A percentile compares a stretch with the other conserved stretches of the same genome.
Evolutionary conservation across 306 rosid species (phyloP).

Genomic region (Cajanus cajan): DNA sequence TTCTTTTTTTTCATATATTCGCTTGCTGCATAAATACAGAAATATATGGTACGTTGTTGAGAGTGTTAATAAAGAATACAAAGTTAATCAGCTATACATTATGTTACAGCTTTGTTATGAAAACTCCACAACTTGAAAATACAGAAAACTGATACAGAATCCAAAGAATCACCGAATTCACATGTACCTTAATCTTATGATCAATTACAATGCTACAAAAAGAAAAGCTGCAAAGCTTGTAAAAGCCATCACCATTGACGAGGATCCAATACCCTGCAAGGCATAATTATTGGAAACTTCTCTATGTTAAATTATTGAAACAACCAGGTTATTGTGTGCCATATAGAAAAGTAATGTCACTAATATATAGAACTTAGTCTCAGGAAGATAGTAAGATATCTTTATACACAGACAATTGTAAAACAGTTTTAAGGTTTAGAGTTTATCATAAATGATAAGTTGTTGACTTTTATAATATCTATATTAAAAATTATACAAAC

Average conservation of each 20-base stretch:
- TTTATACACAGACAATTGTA: too few relatives aligned
- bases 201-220: constrained; percentile 35
- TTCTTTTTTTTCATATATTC: not conserved
- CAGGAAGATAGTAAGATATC: too few relatives aligned
- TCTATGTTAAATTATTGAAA: not conserved
- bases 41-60: not conserved
- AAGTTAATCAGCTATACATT: constrained; percentile 17
- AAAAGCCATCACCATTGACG: constrained; percentile 42
- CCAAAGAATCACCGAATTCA: constrained; percentile 14
- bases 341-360: not conserved
- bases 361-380: too few relatives aligned
- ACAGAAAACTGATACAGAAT: constrained; percentile 30
- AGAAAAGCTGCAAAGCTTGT: constrained; percentile 51
- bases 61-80: not conserved
- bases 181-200: not conserved
- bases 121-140: constrained; percentile 8
- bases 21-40: not conserved
- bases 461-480: too few relatives aligned
- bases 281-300: not conserved
- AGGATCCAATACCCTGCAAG: constrained; percentile 55
- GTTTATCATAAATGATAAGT: too few relatives aligned
- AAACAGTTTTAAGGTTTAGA: too few relatives aligned
- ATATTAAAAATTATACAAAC: too few relatives aligned
- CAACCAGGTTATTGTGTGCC: not conserved
- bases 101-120: not conserved